Evolutionary conservation across 2,329 filamentous ascomycete species (phyloP), one percentile per base, ranked within the genome.

Genomic region (Metarhizium album): DNA sequence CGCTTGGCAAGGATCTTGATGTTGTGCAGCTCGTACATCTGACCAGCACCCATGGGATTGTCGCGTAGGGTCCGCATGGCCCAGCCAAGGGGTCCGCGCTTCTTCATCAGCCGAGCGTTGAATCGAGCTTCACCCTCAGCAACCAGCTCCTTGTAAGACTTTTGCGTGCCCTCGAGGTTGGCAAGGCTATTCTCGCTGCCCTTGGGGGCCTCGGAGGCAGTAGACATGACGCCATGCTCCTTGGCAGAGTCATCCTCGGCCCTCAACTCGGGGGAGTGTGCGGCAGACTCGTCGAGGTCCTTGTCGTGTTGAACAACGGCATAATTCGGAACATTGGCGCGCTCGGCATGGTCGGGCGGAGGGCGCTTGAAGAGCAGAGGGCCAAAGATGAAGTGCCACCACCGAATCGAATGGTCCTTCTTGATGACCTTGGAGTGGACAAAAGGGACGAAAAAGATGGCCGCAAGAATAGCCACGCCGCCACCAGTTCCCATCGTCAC

Each of bases 31-130:
- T 91, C 87, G 70, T 91, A 88, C 55, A 90, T 77, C 60, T 83
- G 74, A 50, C 87, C 87, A 20, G 81, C 66, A 18, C 84, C 83
- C 69, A 88, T 78, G 45, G 80, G 84, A 72, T 90, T 86, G 61
- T 85, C 74, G 62, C 80, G 84, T 18, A 90, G 80, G 48, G 74
- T 79, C 58, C 87, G 84, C 83, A 91, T 87, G 38, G 84, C 87
- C 87, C 87, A 90, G 59, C 82, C 87, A 16, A 91, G 74, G 48
- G 84, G 85, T 27, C 86, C 84, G 2, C 70, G 70, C 52, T 74
- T 75, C 65, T 78, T 71, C 51, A 78, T 69, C 48, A 90, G 79
- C 58, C 79, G 79, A 20, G 79, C 78, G 62, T 85, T 79, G 59
- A 84, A 75, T 45, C 70, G 74, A n/a, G 72, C 74, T 52, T 82